Percentiles rank a stretch among this genome's conserved stretches.
Evolutionary conservation across 2,329 filamentous ascomycete genomes (phyloP).

Genomic region (Calonectria pseudoreteaudii): DNA sequence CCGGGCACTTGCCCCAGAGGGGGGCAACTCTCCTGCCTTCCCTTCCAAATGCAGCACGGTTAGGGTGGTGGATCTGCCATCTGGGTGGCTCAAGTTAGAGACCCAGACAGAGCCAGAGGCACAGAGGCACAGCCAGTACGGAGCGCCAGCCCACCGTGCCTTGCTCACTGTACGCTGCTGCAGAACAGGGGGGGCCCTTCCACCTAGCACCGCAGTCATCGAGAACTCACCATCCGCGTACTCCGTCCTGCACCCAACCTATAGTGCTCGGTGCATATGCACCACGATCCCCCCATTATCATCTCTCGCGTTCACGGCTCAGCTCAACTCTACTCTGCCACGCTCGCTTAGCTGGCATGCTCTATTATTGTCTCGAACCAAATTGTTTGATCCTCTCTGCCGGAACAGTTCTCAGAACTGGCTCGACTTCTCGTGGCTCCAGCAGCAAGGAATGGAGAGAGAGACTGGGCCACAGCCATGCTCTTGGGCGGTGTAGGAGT

Average conservation of each 20-base stretch:
- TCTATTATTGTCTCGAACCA: neutral
- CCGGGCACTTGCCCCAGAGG: conserved; percentile 7
- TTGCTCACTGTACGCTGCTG: conserved; percentile 1
- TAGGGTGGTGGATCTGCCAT: conserved; percentile 12
- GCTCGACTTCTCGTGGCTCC: neutral
- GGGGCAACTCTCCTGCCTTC: conserved; percentile 18
- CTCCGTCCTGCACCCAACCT: neutral
- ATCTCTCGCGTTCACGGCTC: neutral
- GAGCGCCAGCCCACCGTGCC: neutral
- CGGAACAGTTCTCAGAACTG: neutral
- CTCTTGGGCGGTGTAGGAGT: neutral
- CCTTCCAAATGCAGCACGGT: conserved; percentile 6
- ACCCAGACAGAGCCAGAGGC: conserved; percentile 9
- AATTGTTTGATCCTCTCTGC: neutral
- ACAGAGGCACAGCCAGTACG: conserved; percentile 15
- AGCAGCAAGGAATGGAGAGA: neutral
- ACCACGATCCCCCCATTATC: neutral
- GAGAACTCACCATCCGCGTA: neutral
- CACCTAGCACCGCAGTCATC: neutral
- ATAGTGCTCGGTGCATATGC: neutral
- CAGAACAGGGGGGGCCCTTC: neutral
- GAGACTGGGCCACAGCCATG: conserved; percentile 1
- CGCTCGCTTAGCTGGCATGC: neutral
- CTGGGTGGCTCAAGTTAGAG: conserved; percentile 13
- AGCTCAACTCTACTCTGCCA: neutral